These are phyloP conservation scores for Penicillium sp. DNA, from an alignment of 2,329 filamentous ascomycete genomes.

Conservation along the genomic window DNA sequence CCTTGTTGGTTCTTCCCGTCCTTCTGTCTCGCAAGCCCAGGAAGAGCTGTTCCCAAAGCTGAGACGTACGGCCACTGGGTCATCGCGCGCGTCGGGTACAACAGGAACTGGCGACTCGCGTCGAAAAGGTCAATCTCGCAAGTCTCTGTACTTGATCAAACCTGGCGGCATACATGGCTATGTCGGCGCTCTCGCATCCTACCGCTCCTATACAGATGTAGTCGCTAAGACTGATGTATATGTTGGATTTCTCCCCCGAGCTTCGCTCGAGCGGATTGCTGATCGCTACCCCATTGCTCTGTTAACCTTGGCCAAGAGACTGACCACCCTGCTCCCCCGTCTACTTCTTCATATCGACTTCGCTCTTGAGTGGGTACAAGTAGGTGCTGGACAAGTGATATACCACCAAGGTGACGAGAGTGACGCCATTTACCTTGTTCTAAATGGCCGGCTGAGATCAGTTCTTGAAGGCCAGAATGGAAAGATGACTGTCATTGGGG, in stretches of 20 bases:
- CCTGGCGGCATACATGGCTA: constrained; percentile 94
- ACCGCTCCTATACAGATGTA: constrained; percentile 94
- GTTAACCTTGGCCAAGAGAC: constrained; percentile 91
- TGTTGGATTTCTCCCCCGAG: constrained; percentile 87
- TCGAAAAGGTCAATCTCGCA: constrained; percentile 56
- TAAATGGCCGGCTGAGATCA: constrained; percentile 87
- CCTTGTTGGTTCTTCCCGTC: constrained; percentile 40
- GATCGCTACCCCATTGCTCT: constrained; percentile 91
- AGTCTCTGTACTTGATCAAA: constrained; percentile 87
- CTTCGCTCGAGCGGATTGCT: constrained; percentile 85
- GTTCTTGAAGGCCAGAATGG: constrained; percentile 82
- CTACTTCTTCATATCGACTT: constrained; percentile 97
- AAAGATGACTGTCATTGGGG: constrained; percentile 82
- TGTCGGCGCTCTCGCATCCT: constrained; percentile 90
- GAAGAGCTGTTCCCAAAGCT: constrained; percentile 52
- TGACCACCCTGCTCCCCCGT: constrained; percentile 86
- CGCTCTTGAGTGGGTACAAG: constrained; percentile 96
- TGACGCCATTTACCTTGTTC: constrained; percentile 96
- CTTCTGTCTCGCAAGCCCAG: constrained; percentile 28
- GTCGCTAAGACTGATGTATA: constrained; percentile 98
- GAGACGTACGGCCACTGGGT: constrained; percentile 48
- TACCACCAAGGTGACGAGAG: constrained; percentile 94
- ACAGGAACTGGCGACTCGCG: constrained; percentile 35
- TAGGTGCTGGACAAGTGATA: constrained; percentile 91
- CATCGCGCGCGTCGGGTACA: constrained; percentile 40